Conservation (phyloP, 2,329 filamentous ascomycete species). For the Gremmenia infestans region DNA sequence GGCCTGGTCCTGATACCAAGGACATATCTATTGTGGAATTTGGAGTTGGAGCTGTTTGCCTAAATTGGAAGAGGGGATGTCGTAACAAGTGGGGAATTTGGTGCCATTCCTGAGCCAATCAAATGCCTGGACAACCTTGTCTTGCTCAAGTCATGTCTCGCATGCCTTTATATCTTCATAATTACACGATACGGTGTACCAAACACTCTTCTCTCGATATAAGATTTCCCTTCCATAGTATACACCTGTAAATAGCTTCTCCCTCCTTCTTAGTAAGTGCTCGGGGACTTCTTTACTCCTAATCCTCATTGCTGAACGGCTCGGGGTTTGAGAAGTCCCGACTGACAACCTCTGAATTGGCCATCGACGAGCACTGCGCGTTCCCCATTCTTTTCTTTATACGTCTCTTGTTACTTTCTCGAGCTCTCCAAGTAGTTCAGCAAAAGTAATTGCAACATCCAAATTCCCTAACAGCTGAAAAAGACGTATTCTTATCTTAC, state of each 20-base stretch:
- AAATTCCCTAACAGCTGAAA: too few relatives aligned
- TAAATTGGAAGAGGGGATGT: neutral
- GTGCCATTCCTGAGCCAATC: slow-evolving; percentile 8
- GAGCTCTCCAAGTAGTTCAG: too few relatives aligned
- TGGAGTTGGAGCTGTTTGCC: neutral
- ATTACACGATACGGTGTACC: neutral
- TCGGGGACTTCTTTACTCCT: neutral
- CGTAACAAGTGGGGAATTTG: neutral
- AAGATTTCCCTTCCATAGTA: neutral
- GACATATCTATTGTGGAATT: slow-evolving; percentile 22
- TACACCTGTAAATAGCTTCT: neutral
- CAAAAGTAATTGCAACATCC: too few relatives aligned
- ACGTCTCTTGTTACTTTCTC: neutral
- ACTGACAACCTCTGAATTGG: neutral
- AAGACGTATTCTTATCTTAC: neutral
- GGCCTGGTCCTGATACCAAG: slow-evolving; percentile 30
- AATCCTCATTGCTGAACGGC: neutral
- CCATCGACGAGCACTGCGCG: neutral
- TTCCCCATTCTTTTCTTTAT: neutral
- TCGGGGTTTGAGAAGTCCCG: neutral
- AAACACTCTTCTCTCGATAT: neutral
- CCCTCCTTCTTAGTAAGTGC: neutral
- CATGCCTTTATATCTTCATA: neutral
- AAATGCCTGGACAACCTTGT: slow-evolving; percentile 4
- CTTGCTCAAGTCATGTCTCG: neutral